Base-by-base conservation (phyloP, 1,139 yeast genomes). In the Zygosaccharomyces sapae region DNA sequence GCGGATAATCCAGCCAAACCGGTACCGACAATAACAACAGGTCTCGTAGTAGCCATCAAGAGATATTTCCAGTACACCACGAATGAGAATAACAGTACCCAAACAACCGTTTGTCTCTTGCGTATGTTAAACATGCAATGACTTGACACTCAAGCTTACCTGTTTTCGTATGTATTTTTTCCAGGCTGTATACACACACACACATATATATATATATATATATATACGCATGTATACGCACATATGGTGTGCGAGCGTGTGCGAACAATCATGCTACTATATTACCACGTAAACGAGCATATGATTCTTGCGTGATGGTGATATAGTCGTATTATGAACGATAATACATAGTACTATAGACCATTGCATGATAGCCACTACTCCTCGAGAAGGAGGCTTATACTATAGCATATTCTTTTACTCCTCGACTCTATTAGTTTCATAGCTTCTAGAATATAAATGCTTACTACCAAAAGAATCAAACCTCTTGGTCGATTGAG, bases 1-100 rank as follows among this genome's bases (percentile, higher is more conserved):
- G 90, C 82, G 10, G 86, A 74, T 27, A 86, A 70, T 1, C 95
- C 95, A 3, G 94, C 88, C 41, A 86, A 70, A 0, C 95, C 95
- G 2, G 90, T 84, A 1, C 95, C 95, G 24, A 86, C 85, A 30
- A 86, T 73, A 16, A 86, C 78, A 12, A 84, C 71, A 5, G 72
- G 71, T 38, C 40, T 24, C 33, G 44, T 43, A 22, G 47, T 27
- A 10, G 45, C 27, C 52, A 49, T 49, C 38, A 42, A 25, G 9
- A 34, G 3, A 13, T 25, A 16, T 24, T 24, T 37, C 20, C 12
- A 24, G 8, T 37, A 37, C 8, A 24, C 13, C 10, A 37, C 22
- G 7, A 25, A 5, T 6, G 31, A 22, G 24, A 25, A 13, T n/a
- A 27, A 24, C 8, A 37, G 29, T 18, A 37, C 7, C 31, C 40